Evolutionary conservation across 2,329 filamentous ascomycete genomes (phyloP).

Genomic region (Penicillium sp.): DNA sequence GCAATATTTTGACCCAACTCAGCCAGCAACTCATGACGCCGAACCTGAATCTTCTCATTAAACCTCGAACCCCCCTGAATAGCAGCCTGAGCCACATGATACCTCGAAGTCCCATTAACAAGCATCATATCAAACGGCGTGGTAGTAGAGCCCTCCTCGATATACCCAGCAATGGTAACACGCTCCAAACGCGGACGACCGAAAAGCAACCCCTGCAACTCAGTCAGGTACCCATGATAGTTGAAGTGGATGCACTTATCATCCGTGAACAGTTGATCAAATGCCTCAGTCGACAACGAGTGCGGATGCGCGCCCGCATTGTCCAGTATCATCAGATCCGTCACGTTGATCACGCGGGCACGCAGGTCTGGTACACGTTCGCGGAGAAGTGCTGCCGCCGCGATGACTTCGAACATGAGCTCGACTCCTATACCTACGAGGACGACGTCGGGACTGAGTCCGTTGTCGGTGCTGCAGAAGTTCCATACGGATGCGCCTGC

Average conservation of each 20-base stretch:
- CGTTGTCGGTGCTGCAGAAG: constrained; percentile 60
- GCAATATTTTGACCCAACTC: constrained; percentile 51
- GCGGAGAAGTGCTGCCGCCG: constrained; percentile 58
- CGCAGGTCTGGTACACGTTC: constrained; percentile 52
- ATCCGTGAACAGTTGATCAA: constrained; percentile 57
- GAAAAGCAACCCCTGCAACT: constrained; percentile 63
- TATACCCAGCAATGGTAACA: constrained; percentile 59
- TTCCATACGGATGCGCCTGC: constrained; percentile 61
- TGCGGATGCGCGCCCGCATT: constrained; percentile 60
- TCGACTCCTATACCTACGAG: constrained; percentile 66
- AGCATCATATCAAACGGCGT: constrained; percentile 72
- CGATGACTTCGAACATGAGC: constrained; percentile 64
- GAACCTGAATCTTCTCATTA: constrained; percentile 51
- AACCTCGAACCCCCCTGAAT: constrained; percentile 48
- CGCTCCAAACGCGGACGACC: constrained; percentile 54
- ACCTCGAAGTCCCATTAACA: constrained; percentile 60
- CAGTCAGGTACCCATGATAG: constrained; percentile 64
- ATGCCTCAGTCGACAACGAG: constrained; percentile 53
- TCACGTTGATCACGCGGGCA: constrained; percentile 65
- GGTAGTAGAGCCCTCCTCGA: constrained; percentile 65
- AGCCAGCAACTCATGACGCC: constrained; percentile 48
- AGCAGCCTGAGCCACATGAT: constrained; percentile 58
- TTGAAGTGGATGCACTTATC: constrained; percentile 62
- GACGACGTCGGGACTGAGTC: constrained; percentile 61
- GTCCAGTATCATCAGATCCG: constrained; percentile 63